Evolutionary conservation across 225 moss, liverwort and hornwort genomes (phyloP).

Genomic region (Asterella californica): DNA sequence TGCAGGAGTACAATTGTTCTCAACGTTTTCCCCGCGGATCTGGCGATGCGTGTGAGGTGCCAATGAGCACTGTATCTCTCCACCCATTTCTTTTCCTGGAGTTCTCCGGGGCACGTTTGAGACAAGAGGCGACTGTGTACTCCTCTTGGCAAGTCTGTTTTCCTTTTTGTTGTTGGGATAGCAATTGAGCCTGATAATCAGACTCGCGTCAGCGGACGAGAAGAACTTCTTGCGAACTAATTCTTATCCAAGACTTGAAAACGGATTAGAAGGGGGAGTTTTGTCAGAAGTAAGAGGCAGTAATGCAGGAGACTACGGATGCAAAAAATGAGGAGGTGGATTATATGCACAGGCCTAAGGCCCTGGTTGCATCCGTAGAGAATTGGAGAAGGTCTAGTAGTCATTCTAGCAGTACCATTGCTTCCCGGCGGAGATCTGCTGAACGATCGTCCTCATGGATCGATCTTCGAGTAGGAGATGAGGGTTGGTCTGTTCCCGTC

Average conservation of each 20-base stretch:
- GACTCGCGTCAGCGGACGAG: neutral
- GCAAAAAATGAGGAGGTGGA: slow-evolving; percentile 9
- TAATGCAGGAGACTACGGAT: slow-evolving; percentile 18
- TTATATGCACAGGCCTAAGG: neutral
- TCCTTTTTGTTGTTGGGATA: neutral
- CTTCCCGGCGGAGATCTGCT: neutral
- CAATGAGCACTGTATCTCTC: neutral
- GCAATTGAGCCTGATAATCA: neutral
- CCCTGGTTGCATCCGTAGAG: slow-evolving; percentile 1
- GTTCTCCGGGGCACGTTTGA: neutral
- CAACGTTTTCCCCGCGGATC: neutral
- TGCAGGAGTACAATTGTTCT: neutral
- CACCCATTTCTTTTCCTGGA: neutral
- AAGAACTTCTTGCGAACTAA: neutral
- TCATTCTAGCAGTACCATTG: neutral
- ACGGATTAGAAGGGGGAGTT: neutral
- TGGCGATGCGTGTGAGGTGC: neutral
- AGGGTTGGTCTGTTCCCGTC: neutral
- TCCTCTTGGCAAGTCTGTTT: neutral
- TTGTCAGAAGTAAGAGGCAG: neutral
- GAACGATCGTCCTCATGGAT: neutral
- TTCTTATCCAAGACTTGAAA: neutral
- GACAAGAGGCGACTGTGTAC: neutral
- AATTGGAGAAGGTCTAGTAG: slow-evolving; percentile 8
- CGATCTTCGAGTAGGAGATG: neutral